Evolutionary conservation across 2,329 filamentous ascomycete genomes (phyloP), one percentile per base, ranked within the genome.

Genomic region (Phyllosticta capitalensis): DNA sequence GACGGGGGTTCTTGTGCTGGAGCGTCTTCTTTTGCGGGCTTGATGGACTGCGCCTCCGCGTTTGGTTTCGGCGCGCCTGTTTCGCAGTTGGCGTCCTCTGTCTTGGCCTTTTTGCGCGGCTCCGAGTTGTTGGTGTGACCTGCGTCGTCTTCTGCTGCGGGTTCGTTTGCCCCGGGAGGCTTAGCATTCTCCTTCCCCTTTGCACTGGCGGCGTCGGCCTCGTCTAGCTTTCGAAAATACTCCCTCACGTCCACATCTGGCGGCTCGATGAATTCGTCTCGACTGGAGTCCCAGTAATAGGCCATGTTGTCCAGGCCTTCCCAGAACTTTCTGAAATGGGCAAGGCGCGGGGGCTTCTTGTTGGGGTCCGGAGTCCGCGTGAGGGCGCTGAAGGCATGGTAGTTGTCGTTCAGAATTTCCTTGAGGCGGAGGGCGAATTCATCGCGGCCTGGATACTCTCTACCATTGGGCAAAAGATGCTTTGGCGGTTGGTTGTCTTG

Each of bases 261-360:
- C 5, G 70, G 66, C 19, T 71, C 67, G 50, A 76, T 77, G 67
- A 84, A 84, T 28, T 83, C 70, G 64, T 86, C 83, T 54, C 80
- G 67, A 61, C 78, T 83, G 48, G 74, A 75, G 66, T 86, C 83
- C 83, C 83, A 86, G 66, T 84, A 86, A 63, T 82, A 80, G 17
- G 81, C 75, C 76, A 86, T 76, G 38, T 77, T 78, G 63, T 85
- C 81, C 56, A 86, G 72, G 2, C 76, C 79, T 56, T 78, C 76
- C 78, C 80, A 86, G 68, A 86, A 86, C 59, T 81, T 83, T 56
- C 83, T 75, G 61, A 81, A 78, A 63, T 84, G 79, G 0, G 79
- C 77, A 52, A 86, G 65, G 17, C 79, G 76, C 5, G 81, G 73
- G 19, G 78, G 76, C 58, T 74, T 69, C 14, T 74, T 74, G 4